phyloP scores from a whole-genome alignment of 805 yeast species.

The Clavispora santaluciae region DNA sequence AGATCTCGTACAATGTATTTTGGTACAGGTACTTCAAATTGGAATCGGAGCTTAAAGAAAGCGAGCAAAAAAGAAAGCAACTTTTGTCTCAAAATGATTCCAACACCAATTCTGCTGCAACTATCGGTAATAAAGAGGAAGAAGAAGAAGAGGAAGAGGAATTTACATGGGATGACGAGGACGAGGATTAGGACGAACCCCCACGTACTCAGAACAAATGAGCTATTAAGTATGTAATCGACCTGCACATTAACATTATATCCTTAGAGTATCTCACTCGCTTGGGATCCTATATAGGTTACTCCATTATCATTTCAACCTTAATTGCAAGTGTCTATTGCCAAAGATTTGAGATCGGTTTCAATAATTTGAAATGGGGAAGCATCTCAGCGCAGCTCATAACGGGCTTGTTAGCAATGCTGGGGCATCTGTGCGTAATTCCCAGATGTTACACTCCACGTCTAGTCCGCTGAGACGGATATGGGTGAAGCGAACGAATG shows the following conservation, averaged over 20 bases:
- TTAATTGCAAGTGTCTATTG: neutral
- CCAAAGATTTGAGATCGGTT: neutral
- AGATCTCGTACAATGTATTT: slow-evolving; percentile 54
- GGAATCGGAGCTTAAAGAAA: slow-evolving; percentile 48
- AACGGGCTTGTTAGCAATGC: neutral
- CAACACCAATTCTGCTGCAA: slow-evolving; percentile 22
- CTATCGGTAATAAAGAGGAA: slow-evolving; percentile 50
- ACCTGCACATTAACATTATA: neutral
- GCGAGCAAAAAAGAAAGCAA: slow-evolving; percentile 63
- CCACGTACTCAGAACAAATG: slow-evolving; percentile 1
- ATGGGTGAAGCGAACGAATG: slow-evolving; percentile 50
- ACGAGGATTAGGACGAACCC: slow-evolving; percentile 35
- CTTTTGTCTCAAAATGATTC: slow-evolving; percentile 38
- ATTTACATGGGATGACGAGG: slow-evolving; percentile 49
- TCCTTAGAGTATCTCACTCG: neutral
- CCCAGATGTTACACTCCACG: neutral
- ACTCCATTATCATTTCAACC: neutral
- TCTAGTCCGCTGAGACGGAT: slow-evolving; percentile 27
- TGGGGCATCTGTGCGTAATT: slow-evolving; percentile 1
- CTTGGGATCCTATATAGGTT: neutral
- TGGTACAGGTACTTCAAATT: slow-evolving; percentile 70
- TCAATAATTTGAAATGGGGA: neutral
- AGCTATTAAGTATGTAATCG: neutral
- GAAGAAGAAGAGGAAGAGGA: slow-evolving; percentile 51
- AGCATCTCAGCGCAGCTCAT: neutral